A percentile compares a stretch with the other conserved stretches of the same genome.
phyloP scores from a whole-genome alignment of 1,139 yeast genomes.

The Scheffersomyces segobiensis region DNA sequence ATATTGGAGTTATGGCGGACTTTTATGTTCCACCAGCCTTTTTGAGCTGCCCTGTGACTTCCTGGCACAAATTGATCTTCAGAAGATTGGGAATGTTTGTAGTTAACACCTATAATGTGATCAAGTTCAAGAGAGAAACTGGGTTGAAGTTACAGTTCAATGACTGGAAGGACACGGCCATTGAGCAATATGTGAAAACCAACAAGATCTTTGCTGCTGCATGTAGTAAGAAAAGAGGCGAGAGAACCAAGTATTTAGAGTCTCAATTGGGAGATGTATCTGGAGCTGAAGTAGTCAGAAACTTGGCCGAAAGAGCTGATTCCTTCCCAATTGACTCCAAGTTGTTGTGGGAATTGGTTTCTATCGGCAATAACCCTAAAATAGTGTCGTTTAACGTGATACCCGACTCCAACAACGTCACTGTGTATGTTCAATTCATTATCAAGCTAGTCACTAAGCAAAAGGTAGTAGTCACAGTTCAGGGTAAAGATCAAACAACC shows the following conservation, averaged over 20 bases:
- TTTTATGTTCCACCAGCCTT: conserved; percentile 45
- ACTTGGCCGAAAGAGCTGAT: conserved; percentile 43
- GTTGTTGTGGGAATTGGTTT: conserved; percentile 74
- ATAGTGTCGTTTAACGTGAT: conserved; percentile 59
- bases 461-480: conserved; percentile 49
- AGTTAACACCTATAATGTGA: conserved; percentile 64
- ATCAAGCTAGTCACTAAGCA: conserved; percentile 77
- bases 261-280: conserved; percentile 45
- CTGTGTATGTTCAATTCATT: conserved; percentile 71
- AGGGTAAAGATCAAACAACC: conserved; percentile 36
- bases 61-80: conserved; percentile 41
- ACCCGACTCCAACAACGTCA: conserved; percentile 69
- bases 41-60: conserved; percentile 27
- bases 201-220: conserved; percentile 67
- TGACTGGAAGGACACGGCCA: conserved; percentile 73
- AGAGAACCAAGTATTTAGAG: conserved; percentile 44
- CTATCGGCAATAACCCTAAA: conserved; percentile 71
- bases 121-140: conserved; percentile 61
- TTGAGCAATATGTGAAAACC: conserved; percentile 63
- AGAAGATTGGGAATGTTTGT: conserved; percentile 55
- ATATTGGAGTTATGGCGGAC: conserved; percentile 45
- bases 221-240: conserved; percentile 30
- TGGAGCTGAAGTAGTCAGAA: conserved; percentile 55
- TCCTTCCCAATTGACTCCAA: conserved; percentile 58
- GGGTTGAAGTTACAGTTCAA: conserved; percentile 64